phyloP scores from a whole-genome alignment of 2,329 filamentous ascomycete species.

The Aspergillus felis region DNA sequence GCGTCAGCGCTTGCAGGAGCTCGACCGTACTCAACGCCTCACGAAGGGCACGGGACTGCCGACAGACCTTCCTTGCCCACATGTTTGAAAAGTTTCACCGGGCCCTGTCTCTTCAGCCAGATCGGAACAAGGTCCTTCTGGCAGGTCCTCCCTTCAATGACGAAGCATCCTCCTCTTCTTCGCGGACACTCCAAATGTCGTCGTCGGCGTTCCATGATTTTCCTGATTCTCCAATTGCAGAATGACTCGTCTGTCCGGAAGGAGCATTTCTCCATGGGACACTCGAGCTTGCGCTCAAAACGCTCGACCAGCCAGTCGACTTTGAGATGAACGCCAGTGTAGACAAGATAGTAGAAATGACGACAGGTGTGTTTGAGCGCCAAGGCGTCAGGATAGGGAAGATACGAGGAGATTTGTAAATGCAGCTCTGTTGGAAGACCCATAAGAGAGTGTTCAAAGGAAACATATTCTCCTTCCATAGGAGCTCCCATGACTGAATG shows the following conservation, averaged over 20 bases:
- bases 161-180: constrained; percentile 30
- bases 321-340: constrained; percentile 63
- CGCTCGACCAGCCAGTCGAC: constrained; percentile 67
- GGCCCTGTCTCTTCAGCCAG: constrained; percentile 25
- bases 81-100: constrained; percentile 10
- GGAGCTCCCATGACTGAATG: neutral
- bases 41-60: neutral
- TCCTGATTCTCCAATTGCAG: constrained; percentile 37
- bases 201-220: constrained; percentile 41
- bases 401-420: constrained; percentile 55
- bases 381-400: constrained; percentile 67
- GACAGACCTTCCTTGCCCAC: constrained; percentile 30
- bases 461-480: neutral
- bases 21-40: neutral
- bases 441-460: constrained; percentile 35
- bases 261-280: constrained; percentile 52
- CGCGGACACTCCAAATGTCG: constrained; percentile 38
- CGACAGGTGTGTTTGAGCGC: constrained; percentile 64
- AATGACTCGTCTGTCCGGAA: constrained; percentile 42
- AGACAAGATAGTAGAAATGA: constrained; percentile 61
- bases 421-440: constrained; percentile 65
- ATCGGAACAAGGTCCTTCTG: constrained; percentile 24
- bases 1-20: neutral
- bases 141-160: constrained; percentile 36
- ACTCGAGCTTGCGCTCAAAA: constrained; percentile 60